Conservation (phyloP, 2,329 filamentous ascomycete species). For the Exophiala lecanii-corni region DNA sequence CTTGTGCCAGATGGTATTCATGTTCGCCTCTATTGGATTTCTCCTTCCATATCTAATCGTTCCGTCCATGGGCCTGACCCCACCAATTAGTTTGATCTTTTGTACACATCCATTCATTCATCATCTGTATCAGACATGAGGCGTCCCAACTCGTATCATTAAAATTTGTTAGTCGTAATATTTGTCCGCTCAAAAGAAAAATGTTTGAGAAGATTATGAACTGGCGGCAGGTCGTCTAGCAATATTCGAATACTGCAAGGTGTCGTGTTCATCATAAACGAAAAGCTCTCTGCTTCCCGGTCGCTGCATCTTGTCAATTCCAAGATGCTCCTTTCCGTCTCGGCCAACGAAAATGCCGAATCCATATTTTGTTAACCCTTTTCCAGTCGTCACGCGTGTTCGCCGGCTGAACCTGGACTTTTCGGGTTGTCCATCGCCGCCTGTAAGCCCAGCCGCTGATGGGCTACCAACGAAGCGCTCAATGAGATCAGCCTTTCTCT, state of each 20-base stretch:
- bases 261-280: conserved; percentile 23
- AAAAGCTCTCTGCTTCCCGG: conserved; percentile 41
- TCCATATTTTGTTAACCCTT: conserved; percentile 40
- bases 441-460: conserved; percentile 33
- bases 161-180: not conserved
- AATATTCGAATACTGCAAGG: not conserved
- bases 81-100: no score
- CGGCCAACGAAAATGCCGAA: conserved; percentile 55
- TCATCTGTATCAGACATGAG: no score
- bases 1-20: no score
- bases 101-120: no score
- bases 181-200: no score
- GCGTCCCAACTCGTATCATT: no score
- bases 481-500: conserved; percentile 64
- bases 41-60: no score
- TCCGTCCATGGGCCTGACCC: no score
- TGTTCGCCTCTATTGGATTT: no score
- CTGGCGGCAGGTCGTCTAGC: not conserved
- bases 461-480: conserved; percentile 56
- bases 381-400: not conserved
- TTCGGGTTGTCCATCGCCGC: conserved; percentile 22
- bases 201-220: no score
- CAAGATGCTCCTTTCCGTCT: conserved; percentile 56
- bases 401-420: conserved; percentile 1
- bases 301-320: conserved; percentile 53